These are phyloP conservation scores for Trametes cinnabarina DNA, from an alignment of 768 basidiomycete genomes.

Conservation along the genomic window DNA sequence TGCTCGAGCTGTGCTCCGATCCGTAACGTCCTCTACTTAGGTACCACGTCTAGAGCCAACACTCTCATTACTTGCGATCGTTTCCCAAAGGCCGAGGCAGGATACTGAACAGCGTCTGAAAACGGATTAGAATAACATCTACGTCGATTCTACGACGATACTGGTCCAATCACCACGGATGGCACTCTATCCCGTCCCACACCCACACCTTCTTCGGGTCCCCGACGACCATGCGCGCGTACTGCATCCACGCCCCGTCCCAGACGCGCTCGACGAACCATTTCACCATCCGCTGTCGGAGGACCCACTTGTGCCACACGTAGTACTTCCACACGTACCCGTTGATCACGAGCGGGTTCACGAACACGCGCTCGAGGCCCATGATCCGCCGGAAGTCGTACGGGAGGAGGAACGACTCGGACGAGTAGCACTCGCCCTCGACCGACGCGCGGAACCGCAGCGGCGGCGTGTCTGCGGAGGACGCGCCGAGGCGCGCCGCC, in stretches of 20 bases:
- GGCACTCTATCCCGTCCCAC: constrained; percentile 39
- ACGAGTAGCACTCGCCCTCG: constrained; percentile 34
- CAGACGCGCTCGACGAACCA: constrained; percentile 43
- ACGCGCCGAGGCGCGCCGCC: constrained; percentile 14
- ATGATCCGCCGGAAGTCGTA: constrained; percentile 43
- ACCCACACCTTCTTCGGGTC: constrained; percentile 30
- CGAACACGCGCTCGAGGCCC: constrained; percentile 35
- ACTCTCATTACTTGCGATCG: too few relatives aligned
- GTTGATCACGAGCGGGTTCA: constrained; percentile 40
- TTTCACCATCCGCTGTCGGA: constrained; percentile 38
- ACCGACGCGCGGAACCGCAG: constrained; percentile 32
- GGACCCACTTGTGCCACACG: constrained; percentile 29
- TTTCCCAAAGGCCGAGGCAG: too few relatives aligned
- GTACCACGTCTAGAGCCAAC: too few relatives aligned
- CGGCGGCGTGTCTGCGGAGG: constrained; percentile 33
- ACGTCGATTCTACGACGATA: too few relatives aligned
- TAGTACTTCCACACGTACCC: constrained; percentile 35
- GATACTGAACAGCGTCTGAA: too few relatives aligned
- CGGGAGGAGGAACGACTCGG: constrained; percentile 41
- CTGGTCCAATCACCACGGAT: constrained; percentile 28
- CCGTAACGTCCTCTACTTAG: too few relatives aligned
- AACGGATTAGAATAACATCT: too few relatives aligned
- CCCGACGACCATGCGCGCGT: constrained; percentile 37
- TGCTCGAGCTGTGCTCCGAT: too few relatives aligned
- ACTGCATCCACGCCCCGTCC: constrained; percentile 39